A percentile compares a stretch with the other conserved stretches of the same genome.
Conservation (phyloP, 108 stramenopile species). For the Cyclotella baltica region DNA sequence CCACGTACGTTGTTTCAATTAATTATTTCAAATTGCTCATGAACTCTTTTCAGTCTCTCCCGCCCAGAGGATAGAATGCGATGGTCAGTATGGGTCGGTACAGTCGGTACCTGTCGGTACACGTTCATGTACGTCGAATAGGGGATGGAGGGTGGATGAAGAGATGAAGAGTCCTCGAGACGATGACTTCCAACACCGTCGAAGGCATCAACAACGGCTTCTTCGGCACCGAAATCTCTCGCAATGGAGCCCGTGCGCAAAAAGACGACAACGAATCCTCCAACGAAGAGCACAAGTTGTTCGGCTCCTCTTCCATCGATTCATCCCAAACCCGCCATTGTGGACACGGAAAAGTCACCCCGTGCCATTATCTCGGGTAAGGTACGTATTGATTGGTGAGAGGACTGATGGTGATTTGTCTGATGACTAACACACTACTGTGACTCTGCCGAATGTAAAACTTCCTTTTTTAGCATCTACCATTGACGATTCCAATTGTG, state of each 20-base stretch:
- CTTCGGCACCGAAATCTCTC: constrained; percentile 81
- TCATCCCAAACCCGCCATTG: constrained; percentile 82
- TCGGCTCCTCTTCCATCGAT: constrained; percentile 56
- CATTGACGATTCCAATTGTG: constrained; percentile 82
- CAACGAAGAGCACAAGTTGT: constrained; percentile 39
- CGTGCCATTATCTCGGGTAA: constrained; percentile 61
- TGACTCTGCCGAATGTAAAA: constrained; percentile 58
- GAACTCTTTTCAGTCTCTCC: too few species aligned
- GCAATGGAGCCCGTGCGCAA: constrained; percentile 75
- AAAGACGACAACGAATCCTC: constrained; percentile 80
- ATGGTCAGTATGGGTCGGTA: too few species aligned
- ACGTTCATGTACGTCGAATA: too few species aligned
- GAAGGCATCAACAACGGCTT: constrained; percentile 86
- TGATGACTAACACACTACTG: constrained; percentile 67
- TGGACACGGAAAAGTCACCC: constrained; percentile 81
- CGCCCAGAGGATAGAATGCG: too few species aligned
- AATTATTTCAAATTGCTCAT: too few species aligned
- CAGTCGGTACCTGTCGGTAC: too few species aligned
- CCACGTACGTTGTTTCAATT: too few species aligned
- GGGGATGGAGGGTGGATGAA: too few species aligned
- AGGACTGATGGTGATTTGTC: constrained; percentile 83
- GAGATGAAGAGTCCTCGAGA: too few species aligned
- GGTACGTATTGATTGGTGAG: constrained; percentile 53
- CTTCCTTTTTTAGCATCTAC: constrained; percentile 76
- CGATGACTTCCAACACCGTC: constrained; percentile 81